Conservation (phyloP, 768 basidiomycete species). For the Podaxis sp. region DNA sequence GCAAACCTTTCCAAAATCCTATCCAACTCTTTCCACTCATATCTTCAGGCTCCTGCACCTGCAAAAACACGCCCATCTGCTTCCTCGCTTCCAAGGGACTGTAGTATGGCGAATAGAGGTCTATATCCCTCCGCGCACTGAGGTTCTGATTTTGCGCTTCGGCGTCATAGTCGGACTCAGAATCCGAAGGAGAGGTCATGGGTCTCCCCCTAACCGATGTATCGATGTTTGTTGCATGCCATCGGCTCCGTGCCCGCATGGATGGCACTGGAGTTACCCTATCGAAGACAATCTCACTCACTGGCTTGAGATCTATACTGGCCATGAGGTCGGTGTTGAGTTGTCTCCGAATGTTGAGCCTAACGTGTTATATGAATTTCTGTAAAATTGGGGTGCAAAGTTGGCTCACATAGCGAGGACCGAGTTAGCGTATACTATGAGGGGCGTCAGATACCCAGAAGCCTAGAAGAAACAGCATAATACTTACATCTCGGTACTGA, state of each 20-base stretch:
- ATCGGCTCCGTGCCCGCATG: neutral
- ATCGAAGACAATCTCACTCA: slow-evolving; percentile 1
- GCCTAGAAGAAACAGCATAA: neutral
- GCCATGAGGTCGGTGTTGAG: neutral
- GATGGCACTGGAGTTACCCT: neutral
- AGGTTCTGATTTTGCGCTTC: neutral
- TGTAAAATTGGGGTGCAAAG: too few relatives aligned
- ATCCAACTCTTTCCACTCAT: neutral
- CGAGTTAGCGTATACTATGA: slow-evolving; percentile 22
- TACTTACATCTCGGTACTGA: slow-evolving; percentile 31
- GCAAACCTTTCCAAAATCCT: neutral
- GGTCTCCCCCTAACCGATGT: neutral
- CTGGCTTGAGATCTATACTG: neutral
- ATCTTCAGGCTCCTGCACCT: neutral
- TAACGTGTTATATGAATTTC: neutral
- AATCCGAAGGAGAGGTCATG: neutral
- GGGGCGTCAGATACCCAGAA: neutral
- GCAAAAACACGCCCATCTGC: neutral
- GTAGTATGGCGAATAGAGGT: slow-evolving; percentile 3
- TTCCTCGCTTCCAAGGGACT: slow-evolving; percentile 11
- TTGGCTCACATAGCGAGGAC: slow-evolving; percentile 19
- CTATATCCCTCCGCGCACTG: neutral
- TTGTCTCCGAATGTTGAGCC: slow-evolving; percentile 1
- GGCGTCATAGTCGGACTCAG: neutral
- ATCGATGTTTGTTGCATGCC: neutral